Evolutionary conservation across 2,329 filamentous ascomycete genomes (phyloP).

Genomic region (Colletotrichum tofieldiae): DNA sequence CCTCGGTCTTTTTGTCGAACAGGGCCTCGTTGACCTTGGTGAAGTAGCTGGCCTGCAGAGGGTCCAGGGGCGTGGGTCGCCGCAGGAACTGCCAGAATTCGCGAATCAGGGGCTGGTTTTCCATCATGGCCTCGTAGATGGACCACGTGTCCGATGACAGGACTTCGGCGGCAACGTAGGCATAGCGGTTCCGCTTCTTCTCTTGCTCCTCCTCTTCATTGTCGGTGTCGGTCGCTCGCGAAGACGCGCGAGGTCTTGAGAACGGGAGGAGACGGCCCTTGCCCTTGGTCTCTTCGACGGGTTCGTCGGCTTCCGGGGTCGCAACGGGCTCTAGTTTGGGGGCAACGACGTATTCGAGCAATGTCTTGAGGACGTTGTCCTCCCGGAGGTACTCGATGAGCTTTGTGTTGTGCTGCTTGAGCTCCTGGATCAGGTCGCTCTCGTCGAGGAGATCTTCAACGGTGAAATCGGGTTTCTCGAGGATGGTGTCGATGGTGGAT

Average conservation of each 20-base stretch:
- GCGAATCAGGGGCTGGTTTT: conserved; percentile 83
- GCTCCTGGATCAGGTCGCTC: conserved; percentile 94
- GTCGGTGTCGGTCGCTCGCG: conserved; percentile 64
- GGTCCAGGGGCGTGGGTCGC: conserved; percentile 87
- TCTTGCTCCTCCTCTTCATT: conserved; percentile 82
- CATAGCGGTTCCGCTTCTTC: conserved; percentile 93
- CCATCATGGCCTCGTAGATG: conserved; percentile 92
- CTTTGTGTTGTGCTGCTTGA: conserved; percentile 98
- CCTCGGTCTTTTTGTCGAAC: conserved; percentile 97
- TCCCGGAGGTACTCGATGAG: conserved; percentile 96
- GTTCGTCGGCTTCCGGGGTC: conserved; percentile 66
- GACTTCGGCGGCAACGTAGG: conserved; percentile 93
- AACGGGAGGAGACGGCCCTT: conserved; percentile 63
- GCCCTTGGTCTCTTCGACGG: conserved; percentile 62
- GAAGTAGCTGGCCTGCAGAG: conserved; percentile 96
- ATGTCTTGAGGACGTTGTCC: conserved; percentile 84
- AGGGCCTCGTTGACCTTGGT: conserved; percentile 99
- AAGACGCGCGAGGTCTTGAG: conserved; percentile 68
- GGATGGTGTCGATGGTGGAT: conserved; percentile 95
- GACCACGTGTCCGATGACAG: conserved; percentile 97
- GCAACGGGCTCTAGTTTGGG: conserved; percentile 76
- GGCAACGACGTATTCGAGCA: conserved; percentile 93
- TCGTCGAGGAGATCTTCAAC: conserved; percentile 97
- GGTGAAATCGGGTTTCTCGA: conserved; percentile 96
- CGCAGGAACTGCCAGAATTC: conserved; percentile 94